phyloP scores from a whole-genome alignment of 2,329 filamentous ascomycete genomes.

The Exophiala alcalophila region DNA sequence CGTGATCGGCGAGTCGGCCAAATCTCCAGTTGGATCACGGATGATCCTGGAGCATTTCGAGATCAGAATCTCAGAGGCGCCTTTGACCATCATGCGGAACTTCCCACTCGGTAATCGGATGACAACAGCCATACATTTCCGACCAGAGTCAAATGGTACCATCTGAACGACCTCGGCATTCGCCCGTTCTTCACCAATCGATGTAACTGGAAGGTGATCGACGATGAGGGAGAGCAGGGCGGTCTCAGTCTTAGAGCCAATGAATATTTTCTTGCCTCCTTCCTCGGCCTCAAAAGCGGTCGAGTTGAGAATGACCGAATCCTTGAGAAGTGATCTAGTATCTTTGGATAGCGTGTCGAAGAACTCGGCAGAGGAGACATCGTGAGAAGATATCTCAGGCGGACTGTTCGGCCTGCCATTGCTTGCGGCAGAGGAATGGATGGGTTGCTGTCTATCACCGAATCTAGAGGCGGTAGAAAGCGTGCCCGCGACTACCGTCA shows the following conservation, averaged over 20 bases:
- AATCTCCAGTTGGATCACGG: slow-evolving; percentile 58
- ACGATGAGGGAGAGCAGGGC: slow-evolving; percentile 68
- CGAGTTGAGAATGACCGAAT: slow-evolving; percentile 67
- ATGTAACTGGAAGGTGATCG: slow-evolving; percentile 63
- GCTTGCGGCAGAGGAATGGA: slow-evolving; percentile 30
- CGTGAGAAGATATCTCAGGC: slow-evolving; percentile 38
- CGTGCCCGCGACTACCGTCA: slow-evolving; percentile 59
- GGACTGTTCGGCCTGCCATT: slow-evolving; percentile 25
- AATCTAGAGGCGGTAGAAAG: slow-evolving; percentile 49
- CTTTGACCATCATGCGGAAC: slow-evolving; percentile 57
- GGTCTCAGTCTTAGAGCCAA: slow-evolving; percentile 76
- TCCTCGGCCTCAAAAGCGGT: slow-evolving; percentile 67
- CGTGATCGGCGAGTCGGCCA: slow-evolving; percentile 50
- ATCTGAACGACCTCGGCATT: slow-evolving; percentile 57
- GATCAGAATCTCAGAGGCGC: slow-evolving; percentile 52
- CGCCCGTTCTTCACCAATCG: slow-evolving; percentile 59
- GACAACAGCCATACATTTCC: slow-evolving; percentile 69
- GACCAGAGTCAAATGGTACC: slow-evolving; percentile 59
- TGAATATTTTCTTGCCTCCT: slow-evolving; percentile 58
- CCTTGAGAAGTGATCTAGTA: slow-evolving; percentile 56
- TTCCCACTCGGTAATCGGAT: slow-evolving; percentile 54
- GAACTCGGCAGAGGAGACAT: slow-evolving; percentile 55
- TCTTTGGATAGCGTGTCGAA: slow-evolving; percentile 51
- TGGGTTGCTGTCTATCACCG: slow-evolving; percentile 39
- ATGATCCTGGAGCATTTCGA: slow-evolving; percentile 52